Evolutionary conservation across 1,284 basidiomycete genomes (phyloP).

Genomic region (Fomitopsis schrenkii): DNA sequence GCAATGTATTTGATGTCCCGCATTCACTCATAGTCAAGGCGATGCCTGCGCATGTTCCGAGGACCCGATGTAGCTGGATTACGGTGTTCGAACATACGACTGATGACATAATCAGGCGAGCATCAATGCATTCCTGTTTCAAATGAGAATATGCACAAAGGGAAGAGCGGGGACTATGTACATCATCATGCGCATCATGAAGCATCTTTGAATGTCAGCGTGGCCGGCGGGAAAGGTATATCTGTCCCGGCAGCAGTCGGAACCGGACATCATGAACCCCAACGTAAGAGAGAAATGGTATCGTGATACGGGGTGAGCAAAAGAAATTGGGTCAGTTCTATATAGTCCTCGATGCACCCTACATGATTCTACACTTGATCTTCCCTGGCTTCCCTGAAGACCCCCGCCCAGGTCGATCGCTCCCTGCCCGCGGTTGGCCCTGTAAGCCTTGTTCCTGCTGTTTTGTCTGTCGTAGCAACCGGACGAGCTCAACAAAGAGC

Average conservation of each 20-base stretch:
- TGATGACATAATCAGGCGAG: neutral
- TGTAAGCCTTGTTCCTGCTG: constrained; percentile 31
- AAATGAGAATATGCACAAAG: constrained; percentile 24
- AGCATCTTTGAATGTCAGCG: constrained; percentile 20
- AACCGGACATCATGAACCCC: constrained; percentile 28
- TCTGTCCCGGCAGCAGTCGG: constrained; percentile 15
- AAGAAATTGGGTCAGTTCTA: constrained; percentile 53
- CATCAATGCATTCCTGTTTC: constrained; percentile 2
- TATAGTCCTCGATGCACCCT: constrained; percentile 58
- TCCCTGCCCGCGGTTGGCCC: constrained; percentile 27
- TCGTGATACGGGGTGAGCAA: constrained; percentile 58
- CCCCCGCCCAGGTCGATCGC: constrained; percentile 29
- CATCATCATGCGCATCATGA: constrained; percentile 25
- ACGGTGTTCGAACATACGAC: neutral
- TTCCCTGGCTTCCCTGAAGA: constrained; percentile 23
- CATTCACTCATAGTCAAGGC: neutral
- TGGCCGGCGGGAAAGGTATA: constrained; percentile 9
- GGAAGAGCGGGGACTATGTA: constrained; percentile 27
- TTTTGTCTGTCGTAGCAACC: constrained; percentile 76
- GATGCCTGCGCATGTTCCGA: neutral
- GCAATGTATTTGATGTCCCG: neutral
- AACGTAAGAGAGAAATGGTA: constrained; percentile 56
- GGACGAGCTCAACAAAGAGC: constrained; percentile 88
- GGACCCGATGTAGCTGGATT: neutral
- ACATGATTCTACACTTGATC: constrained; percentile 70